phyloP scores from a whole-genome alignment of 2,329 filamentous ascomycete genomes.

The Colletotrichum eleusines region DNA sequence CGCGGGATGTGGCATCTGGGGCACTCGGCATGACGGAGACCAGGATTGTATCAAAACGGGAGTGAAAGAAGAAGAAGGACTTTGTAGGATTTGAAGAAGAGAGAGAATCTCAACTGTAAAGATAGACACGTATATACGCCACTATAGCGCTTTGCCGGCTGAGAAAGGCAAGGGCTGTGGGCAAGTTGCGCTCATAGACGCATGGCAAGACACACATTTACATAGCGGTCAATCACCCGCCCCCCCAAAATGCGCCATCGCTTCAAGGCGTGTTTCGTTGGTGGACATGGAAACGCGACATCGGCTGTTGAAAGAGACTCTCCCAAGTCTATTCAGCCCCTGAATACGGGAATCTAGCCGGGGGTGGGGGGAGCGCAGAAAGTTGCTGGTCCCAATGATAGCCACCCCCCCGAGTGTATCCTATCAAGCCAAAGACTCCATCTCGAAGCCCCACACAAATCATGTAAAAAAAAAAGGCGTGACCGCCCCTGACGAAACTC shows the following conservation, averaged over 20 bases:
- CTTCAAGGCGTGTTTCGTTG: too few relatives aligned
- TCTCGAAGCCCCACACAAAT: constrained; percentile 23
- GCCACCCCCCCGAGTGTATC: constrained; percentile 5
- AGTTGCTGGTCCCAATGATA: constrained; percentile 33
- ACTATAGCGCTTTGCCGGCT: background rate
- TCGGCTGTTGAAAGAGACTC: constrained; percentile 26
- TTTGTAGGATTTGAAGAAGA: background rate
- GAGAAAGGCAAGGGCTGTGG: background rate
- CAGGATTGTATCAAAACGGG: background rate
- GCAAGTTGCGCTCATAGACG: constrained; percentile 6
- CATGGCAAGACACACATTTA: constrained; percentile 12
- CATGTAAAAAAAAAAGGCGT: constrained; percentile 24
- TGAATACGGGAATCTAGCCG: background rate
- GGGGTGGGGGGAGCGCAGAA: constrained; percentile 25
- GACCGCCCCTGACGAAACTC: constrained; percentile 46
- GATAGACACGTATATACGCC: background rate
- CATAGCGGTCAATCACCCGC: constrained; percentile 8
- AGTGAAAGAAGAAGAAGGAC: background rate
- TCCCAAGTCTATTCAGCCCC: constrained; percentile 25
- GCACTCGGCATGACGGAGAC: too few relatives aligned
- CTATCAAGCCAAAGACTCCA: constrained; percentile 30
- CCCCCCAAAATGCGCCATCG: background rate
- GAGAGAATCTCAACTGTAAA: constrained; percentile 17
- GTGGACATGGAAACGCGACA: background rate
- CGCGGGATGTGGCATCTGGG: background rate